Percentiles rank a stretch among this genome's conserved stretches.
Evolutionary conservation across 208 protist species (phyloP).

Genomic region (Wallacemonas sp.): DNA sequence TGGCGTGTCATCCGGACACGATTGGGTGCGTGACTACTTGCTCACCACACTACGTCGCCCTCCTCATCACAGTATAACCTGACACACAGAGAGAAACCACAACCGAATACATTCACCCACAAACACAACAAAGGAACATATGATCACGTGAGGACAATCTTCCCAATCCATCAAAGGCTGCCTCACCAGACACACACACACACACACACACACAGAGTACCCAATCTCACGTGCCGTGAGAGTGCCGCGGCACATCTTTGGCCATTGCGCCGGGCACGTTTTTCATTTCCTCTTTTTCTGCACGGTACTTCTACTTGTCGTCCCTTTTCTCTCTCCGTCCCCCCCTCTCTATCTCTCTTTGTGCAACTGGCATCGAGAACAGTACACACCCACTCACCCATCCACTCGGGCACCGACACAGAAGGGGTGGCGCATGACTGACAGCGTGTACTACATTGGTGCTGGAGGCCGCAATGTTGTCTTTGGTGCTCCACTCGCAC

Average conservation of each 20-base stretch:
- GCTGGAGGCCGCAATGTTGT: conserved; percentile 32
- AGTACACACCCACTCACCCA: too few relatives aligned
- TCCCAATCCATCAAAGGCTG: too few relatives aligned
- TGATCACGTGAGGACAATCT: neutral
- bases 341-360: neutral
- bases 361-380: too few relatives aligned
- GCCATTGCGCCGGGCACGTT: too few relatives aligned
- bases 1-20: neutral
- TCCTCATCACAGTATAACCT: conserved; percentile 3
- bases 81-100: too few relatives aligned
- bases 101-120: neutral
- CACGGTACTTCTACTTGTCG: too few relatives aligned
- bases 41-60: neutral
- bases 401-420: too few relatives aligned
- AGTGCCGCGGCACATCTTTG: too few relatives aligned
- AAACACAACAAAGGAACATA: neutral
- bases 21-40: neutral
- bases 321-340: neutral
- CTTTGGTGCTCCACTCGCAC: neutral
- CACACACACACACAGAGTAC: too few relatives aligned
- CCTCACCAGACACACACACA: too few relatives aligned
- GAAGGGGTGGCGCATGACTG: neutral
- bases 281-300: too few relatives aligned
- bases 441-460: conserved; percentile 19
- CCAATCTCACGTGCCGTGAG: too few relatives aligned